Evolutionary conservation across 306 rosid species (phyloP), one percentile per base, ranked within the genome.

Genomic region (Elaeagnus macrophylla): DNA sequence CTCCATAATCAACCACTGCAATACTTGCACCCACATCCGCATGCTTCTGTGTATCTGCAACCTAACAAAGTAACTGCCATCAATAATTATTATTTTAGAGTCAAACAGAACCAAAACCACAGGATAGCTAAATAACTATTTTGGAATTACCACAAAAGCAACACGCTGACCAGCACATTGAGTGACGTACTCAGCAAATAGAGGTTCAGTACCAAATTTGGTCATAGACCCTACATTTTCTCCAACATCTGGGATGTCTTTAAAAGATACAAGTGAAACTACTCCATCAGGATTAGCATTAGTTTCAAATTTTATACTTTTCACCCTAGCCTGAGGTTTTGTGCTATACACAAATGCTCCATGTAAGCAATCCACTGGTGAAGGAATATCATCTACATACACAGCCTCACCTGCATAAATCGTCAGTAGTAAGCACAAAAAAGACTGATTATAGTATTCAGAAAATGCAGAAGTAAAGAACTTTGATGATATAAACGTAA

Each of bases 31-130:
- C 95, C 57, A 53, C 58, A 73, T 91, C 83, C 49, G 96, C 97
- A 68, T 71, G 75, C 71, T 80, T 91, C 82, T 91, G 97, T 37
- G 87, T 74, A 75, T 91, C 96, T 60, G 97, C 96, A 63, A 84
- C 83, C 97, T 91, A 70, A 16, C 70, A 57, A 69, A 72, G 65
- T 25, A 59, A 49, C 35, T 56, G 20, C 36, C n/a, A 37, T 15
- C n/a, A n/a, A n/a, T 52, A 46, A 51, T 39, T 51, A 15, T 7
- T 49, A 48, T 56, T 50, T 25, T 65, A 51, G 42, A 59, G 32
- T 16, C 42, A n/a, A 50, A 48, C 16, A 36, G 59, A 61, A 62
- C 36, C 51, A 37, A 64, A 40, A 49, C 36, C 59, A 36, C 65
- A 54, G 49, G 1, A 18, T 53, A 32, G 48, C 49, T 62, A 55